Evolutionary conservation across 75 land plant species (phyloP).

Genomic region (Selaginella moellendorffii): DNA sequence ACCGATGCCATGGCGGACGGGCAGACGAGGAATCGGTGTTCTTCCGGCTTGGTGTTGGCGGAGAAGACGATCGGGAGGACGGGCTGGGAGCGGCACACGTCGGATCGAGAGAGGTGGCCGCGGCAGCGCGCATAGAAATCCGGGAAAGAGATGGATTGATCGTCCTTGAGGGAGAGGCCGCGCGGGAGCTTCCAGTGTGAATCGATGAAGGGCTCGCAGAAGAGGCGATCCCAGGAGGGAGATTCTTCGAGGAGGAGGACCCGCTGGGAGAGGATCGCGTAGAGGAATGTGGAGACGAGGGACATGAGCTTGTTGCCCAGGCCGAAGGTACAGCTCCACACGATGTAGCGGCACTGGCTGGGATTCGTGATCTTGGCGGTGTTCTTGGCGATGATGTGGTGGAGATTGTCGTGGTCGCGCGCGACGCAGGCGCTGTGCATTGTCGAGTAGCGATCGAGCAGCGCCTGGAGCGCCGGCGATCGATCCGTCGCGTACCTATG

Average conservation of each 20-base stretch:
- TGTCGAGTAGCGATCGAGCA: background rate
- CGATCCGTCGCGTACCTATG: background rate
- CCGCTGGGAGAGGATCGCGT: conserved; percentile 19
- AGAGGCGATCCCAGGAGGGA: conserved; percentile 13
- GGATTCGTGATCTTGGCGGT: background rate
- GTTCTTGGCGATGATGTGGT: background rate
- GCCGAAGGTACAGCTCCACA: conserved; percentile 18
- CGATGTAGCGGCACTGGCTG: conserved; percentile 20
- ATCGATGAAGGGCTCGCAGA: conserved; percentile 16
- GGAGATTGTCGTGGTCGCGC: background rate
- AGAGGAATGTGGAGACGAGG: conserved; percentile 15
- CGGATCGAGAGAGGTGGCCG: background rate
- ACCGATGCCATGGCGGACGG: conserved; percentile 11
- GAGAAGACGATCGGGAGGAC: background rate
- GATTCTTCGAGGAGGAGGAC: conserved; percentile 17
- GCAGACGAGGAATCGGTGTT: conserved; percentile 17
- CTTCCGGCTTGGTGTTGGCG: background rate
- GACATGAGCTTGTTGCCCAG: conserved; percentile 22
- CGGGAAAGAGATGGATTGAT: conserved; percentile 5
- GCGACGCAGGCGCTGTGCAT: background rate
- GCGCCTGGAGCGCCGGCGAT: background rate
- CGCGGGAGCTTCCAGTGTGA: conserved; percentile 4
- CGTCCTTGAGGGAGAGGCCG: conserved; percentile 4
- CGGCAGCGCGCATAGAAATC: background rate
- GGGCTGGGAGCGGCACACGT: background rate